Evolutionary conservation across 73 alveolate species (phyloP).

Genomic region (Effrenium voratum): DNA sequence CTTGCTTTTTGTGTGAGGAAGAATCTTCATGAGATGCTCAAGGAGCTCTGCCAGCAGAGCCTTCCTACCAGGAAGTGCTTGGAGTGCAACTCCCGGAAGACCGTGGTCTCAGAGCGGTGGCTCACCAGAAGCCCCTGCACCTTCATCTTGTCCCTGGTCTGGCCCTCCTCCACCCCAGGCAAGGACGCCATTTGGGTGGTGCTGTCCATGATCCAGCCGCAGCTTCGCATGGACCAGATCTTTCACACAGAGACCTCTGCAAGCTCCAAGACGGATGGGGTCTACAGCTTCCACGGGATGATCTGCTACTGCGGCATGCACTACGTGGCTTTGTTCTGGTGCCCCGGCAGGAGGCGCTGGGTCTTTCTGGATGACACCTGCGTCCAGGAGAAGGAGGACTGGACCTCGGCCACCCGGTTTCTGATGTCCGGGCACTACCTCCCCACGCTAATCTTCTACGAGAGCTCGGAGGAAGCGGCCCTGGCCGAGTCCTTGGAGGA

Average conservation of each 20-base stretch:
- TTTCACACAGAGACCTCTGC: neutral
- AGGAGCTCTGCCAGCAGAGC: slow-evolving; percentile 5
- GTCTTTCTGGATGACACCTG: slow-evolving; percentile 45
- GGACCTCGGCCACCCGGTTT: neutral
- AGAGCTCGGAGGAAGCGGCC: neutral
- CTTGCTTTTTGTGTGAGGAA: too few species aligned
- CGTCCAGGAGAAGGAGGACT: slow-evolving; percentile 60
- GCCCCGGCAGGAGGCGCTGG: slow-evolving; percentile 23
- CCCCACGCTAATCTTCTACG: slow-evolving; percentile 67
- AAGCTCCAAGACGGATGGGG: neutral
- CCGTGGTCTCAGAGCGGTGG: slow-evolving; percentile 4
- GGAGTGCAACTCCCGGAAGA: slow-evolving; percentile 42
- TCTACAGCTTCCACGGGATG: slow-evolving; percentile 37
- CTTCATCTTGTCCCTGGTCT: slow-evolving; percentile 42
- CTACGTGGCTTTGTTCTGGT: slow-evolving; percentile 72
- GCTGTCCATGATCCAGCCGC: neutral
- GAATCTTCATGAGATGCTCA: slow-evolving; percentile 11
- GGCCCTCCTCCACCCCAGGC: slow-evolving; percentile 31
- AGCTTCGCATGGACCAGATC: slow-evolving; percentile 30
- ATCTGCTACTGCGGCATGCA: slow-evolving; percentile 62
- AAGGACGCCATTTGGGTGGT: slow-evolving; percentile 17
- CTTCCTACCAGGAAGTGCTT: neutral
- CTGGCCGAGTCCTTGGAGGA: slow-evolving; percentile 38
- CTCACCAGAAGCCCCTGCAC: slow-evolving; percentile 43
- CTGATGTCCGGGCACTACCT: neutral